Conservation (phyloP, 345 rosid genomes). For the Melaleuca alternifolia region DNA sequence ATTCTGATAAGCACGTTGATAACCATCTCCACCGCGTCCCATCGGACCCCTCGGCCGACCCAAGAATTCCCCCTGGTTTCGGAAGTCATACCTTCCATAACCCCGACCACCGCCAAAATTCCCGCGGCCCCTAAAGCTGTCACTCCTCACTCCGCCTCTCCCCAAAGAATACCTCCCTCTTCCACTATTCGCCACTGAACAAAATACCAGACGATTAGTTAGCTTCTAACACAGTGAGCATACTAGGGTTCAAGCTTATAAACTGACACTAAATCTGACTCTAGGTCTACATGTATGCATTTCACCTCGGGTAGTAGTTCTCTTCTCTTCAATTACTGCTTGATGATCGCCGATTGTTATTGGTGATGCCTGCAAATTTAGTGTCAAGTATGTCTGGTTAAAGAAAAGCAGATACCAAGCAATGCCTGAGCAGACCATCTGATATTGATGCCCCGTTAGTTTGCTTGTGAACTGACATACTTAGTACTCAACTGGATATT, state of each 20-base stretch:
- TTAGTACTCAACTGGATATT: not conserved
- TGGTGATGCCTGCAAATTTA: conserved; percentile 60
- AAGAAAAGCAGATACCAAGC: not conserved
- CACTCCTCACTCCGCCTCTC: conserved; percentile 7
- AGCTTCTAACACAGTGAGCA: not conserved
- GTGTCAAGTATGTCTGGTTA: not conserved
- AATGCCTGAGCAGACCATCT: not conserved
- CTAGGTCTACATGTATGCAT: not conserved
- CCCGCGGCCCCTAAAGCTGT: conserved; percentile 10
- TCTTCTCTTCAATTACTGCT: conserved; percentile 67
- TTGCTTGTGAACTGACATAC: not conserved
- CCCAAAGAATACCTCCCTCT: conserved; percentile 8
- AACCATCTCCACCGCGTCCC: conserved; percentile 9
- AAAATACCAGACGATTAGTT: not conserved
- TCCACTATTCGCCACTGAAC: conserved; percentile 1
- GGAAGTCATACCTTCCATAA: conserved; percentile 5
- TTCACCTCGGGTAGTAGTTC: conserved; percentile 56
- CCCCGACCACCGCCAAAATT: conserved; percentile 6
- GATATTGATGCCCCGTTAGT: not conserved
- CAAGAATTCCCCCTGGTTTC: conserved; percentile 4
- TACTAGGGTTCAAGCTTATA: not conserved
- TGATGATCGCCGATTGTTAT: conserved; percentile 41
- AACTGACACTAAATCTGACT: not conserved
- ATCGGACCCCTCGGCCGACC: conserved; percentile 1
- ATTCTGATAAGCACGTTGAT: not conserved